These are phyloP conservation scores for Jatropha multifida DNA, from an alignment of 441 rosid genomes.

Conservation along the genomic window DNA sequence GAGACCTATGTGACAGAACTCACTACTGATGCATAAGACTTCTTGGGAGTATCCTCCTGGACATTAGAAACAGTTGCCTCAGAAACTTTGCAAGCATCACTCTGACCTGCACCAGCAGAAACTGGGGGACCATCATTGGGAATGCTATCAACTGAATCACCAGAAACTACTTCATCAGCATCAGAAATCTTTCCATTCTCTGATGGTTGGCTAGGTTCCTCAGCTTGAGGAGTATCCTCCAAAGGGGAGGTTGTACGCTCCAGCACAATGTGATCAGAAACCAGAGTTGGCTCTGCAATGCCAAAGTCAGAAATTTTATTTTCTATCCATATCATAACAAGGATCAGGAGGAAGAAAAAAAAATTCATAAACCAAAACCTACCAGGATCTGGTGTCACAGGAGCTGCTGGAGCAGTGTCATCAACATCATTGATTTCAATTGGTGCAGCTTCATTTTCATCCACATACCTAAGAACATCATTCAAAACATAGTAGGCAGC, in stretches of 20 bases:
- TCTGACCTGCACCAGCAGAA: conserved; percentile 23
- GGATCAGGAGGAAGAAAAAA: conserved; percentile 2
- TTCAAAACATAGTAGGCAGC: conserved; percentile 80
- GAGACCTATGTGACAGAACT: conserved; percentile 31
- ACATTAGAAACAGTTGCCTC: conserved; percentile 30
- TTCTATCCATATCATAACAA: background rate
- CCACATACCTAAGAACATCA: conserved; percentile 76
- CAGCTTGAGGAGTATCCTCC: conserved; percentile 44
- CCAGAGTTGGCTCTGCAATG: conserved; percentile 47
- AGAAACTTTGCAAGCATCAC: conserved; percentile 12
- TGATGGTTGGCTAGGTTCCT: conserved; percentile 54
- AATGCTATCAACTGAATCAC: conserved; percentile 31
- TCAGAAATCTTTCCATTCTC: conserved; percentile 59
- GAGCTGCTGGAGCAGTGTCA: conserved; percentile 42
- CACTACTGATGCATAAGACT: conserved; percentile 84
- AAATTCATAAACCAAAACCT: conserved; percentile 19
- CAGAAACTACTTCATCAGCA: conserved; percentile 52
- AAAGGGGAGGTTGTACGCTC: conserved; percentile 46
- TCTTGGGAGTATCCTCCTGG: conserved; percentile 66
- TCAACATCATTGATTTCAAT: conserved; percentile 34
- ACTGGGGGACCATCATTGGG: conserved; percentile 29
- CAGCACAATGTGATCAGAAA: conserved; percentile 30
- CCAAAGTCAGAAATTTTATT: conserved; percentile 14
- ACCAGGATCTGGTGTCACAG: conserved; percentile 56
- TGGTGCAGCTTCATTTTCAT: conserved; percentile 40